Conservation (phyloP, 129 eudicot species). For the Helianthus tuberosus region DNA sequence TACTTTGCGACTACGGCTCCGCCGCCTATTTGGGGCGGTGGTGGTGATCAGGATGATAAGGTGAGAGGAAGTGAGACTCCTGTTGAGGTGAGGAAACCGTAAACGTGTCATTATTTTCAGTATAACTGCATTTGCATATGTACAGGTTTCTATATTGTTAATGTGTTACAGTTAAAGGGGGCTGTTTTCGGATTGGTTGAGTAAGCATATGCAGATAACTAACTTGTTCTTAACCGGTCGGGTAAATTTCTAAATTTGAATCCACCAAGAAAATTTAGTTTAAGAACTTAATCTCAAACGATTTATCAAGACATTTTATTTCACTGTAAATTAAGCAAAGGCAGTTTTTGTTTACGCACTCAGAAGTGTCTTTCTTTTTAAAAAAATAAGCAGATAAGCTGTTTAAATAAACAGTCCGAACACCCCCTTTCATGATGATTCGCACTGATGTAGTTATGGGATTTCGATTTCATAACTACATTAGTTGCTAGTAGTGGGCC, state of each 20-base stretch:
- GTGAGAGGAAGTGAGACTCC: slow-evolving; percentile 48
- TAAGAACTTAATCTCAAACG: not conserved
- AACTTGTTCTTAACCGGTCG: not conserved
- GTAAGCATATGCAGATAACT: not conserved
- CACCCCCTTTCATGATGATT: not conserved
- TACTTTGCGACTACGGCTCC: slow-evolving; percentile 83
- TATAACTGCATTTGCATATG: slow-evolving; percentile 11
- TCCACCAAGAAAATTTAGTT: not conserved
- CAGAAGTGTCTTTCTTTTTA: not conserved
- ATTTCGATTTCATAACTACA: slow-evolving; percentile 13
- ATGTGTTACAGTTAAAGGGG: not conserved
- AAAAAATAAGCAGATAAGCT: not conserved
- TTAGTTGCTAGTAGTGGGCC: not conserved
- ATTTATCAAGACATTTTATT: not conserved
- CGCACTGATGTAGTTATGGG: not conserved
- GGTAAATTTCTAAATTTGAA: not conserved
- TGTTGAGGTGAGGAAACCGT: slow-evolving; percentile 37
- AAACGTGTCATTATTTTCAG: not conserved
- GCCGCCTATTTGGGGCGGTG: slow-evolving; percentile 58
- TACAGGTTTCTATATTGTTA: not conserved
- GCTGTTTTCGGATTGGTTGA: not conserved
- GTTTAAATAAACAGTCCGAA: not conserved
- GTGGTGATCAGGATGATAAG: slow-evolving; percentile 49
- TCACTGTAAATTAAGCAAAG: not conserved
- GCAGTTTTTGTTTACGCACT: not conserved